Percentiles rank a stretch among this genome's conserved stretches.
phyloP scores from a whole-genome alignment of 306 rosid genomes.

The Hylodesmum podocarpum region DNA sequence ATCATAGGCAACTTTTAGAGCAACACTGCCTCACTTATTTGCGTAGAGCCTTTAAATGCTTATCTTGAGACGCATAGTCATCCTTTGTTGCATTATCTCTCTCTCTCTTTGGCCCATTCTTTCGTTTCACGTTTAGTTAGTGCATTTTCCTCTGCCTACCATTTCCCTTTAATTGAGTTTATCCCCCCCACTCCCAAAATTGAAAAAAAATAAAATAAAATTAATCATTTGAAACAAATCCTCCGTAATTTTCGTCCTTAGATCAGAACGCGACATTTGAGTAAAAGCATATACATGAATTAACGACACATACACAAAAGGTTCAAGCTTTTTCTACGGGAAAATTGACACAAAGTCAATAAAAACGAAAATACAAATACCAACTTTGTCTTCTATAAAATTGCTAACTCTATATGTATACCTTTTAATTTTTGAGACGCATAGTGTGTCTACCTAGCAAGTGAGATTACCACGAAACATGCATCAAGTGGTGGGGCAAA shows the following conservation, averaged over 20 bases:
- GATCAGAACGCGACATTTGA: conserved; percentile 33
- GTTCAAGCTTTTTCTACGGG: conserved; percentile 1
- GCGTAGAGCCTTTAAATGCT: conserved; percentile 47
- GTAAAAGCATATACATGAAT: conserved; percentile 27
- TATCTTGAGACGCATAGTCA: conserved; percentile 33
- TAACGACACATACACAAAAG: conserved; percentile 37
- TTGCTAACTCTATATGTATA: not conserved
- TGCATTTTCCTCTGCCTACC: conserved; percentile 41
- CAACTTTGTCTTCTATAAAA: conserved; percentile 18
- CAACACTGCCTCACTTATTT: conserved; percentile 40
- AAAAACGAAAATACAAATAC: conserved; percentile 23
- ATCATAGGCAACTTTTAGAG: conserved; percentile 39
- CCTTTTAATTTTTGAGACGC: conserved; percentile 36
- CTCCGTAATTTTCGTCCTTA: conserved; percentile 5
- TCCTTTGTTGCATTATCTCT: conserved; percentile 25
- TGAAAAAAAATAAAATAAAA: not conserved
- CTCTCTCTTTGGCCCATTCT: conserved; percentile 37
- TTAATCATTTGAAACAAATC: conserved; percentile 38
- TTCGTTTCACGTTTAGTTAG: conserved; percentile 40
- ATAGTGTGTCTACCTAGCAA: conserved; percentile 30
- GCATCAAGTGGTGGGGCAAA: conserved; percentile 30
- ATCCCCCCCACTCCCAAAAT: conserved; percentile 27
- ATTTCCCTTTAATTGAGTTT: conserved; percentile 35
- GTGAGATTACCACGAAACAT: conserved; percentile 29
- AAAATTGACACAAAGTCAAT: conserved; percentile 16